phyloP scores from a whole-genome alignment of 2,329 filamentous ascomycete species.

The Ceratocystis variospora region DNA sequence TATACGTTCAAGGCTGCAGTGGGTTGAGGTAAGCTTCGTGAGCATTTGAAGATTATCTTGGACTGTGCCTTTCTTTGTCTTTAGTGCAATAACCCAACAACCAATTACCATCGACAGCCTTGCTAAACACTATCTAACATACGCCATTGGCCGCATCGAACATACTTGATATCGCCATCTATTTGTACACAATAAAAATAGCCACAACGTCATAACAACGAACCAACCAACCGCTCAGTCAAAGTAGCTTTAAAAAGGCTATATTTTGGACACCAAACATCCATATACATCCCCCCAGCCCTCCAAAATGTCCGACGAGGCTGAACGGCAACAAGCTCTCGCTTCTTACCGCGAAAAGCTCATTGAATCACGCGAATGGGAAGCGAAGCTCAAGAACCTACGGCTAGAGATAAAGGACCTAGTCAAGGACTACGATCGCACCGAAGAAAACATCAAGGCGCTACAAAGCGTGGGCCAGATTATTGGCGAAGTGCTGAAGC shows the following conservation, averaged over 20 bases:
- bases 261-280: background rate
- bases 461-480: constrained; percentile 98
- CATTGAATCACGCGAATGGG: constrained; percentile 95
- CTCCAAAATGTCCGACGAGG: constrained; percentile 29
- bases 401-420: constrained; percentile 92
- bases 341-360: constrained; percentile 67
- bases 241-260: background rate
- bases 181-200: background rate
- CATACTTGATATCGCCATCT: background rate
- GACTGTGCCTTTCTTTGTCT: background rate
- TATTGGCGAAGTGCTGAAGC: constrained; percentile 96
- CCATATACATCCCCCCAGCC: background rate
- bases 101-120: background rate
- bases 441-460: constrained; percentile 98
- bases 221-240: background rate
- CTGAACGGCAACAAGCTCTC: constrained; percentile 55
- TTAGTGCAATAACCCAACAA: background rate
- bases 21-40: constrained; percentile 18
- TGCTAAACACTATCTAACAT: background rate
- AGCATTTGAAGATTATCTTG: constrained; percentile 5
- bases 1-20: constrained; percentile 18
- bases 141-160: background rate
- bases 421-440: constrained; percentile 89
- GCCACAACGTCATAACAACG: background rate
- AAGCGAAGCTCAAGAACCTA: constrained; percentile 88